Conservation (phyloP, 345 rosid species). For the Citrus mangshanensis region DNA sequence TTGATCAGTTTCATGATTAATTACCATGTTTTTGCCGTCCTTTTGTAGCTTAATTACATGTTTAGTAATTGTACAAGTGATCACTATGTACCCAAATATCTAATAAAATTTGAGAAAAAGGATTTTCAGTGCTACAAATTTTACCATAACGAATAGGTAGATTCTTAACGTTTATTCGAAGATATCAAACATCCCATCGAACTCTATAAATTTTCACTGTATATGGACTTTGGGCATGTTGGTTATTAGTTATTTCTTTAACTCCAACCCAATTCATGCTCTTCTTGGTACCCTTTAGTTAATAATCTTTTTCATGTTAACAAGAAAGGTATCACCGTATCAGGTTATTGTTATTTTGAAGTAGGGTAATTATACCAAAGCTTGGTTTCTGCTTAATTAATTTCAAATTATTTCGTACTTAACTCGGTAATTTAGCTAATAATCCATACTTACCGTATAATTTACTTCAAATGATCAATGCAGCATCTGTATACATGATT, state of each 20-base stretch:
- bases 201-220: too few species aligned
- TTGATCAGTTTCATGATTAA: background rate
- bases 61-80: background rate
- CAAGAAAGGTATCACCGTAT: background rate
- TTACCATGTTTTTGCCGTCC: background rate
- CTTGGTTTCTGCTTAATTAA: background rate
- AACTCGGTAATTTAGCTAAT: background rate
- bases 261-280: background rate
- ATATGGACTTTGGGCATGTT: too few species aligned
- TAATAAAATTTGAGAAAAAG: too few species aligned
- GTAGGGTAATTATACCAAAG: constrained; percentile 4
- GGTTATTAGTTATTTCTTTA: background rate
- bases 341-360: too few species aligned
- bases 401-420: constrained; percentile 6
- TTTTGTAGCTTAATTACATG: background rate
- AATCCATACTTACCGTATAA: constrained; percentile 14
- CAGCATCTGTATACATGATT: background rate
- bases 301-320: background rate
- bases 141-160: too few species aligned
- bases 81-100: too few species aligned
- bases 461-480: constrained; percentile 9
- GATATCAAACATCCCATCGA: too few species aligned
- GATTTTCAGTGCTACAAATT: too few species aligned
- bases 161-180: too few species aligned
- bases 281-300: background rate